Percentiles rank a stretch among this genome's conserved stretches.
These are phyloP conservation scores for Gnetum montanum DNA, from an alignment of 75 land plant species.

Conservation along the genomic window DNA sequence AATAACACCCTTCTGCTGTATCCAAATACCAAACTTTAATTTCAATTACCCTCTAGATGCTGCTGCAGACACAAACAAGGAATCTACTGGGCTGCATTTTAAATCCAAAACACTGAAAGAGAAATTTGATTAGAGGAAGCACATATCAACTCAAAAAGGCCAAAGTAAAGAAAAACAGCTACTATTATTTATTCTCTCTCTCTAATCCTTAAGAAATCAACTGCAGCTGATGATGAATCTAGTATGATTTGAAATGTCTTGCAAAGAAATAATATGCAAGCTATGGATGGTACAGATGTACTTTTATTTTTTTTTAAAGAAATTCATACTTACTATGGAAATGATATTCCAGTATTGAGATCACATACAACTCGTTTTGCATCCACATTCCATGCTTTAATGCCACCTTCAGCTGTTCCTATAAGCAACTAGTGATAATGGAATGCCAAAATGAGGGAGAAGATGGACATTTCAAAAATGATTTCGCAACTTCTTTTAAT, in stretches of 20 bases:
- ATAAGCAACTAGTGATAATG: conserved; percentile 60
- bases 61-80: conserved; percentile 92
- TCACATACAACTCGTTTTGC: conserved; percentile 97
- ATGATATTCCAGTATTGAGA: conserved; percentile 55
- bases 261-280: no score
- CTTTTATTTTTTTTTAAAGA: background rate
- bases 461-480: background rate
- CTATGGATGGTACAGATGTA: background rate
- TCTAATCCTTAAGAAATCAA: background rate
- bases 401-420: conserved; percentile 86
- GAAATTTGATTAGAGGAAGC: no score
- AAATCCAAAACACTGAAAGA: conserved; percentile 78
- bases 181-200: background rate
- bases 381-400: conserved; percentile 98
- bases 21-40: no score
- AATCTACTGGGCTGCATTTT: conserved; percentile 90
- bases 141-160: background rate
- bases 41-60: conserved; percentile 57
- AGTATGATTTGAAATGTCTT: no score
- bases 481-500: background rate
- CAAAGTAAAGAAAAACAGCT: background rate
- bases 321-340: conserved; percentile 49
- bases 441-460: conserved; percentile 6
- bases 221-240: no score
- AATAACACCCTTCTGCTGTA: no score